Evolutionary conservation across 345 rosid genomes (phyloP), one percentile per base, ranked within the genome.

Genomic region (Erucastrum elatum): DNA sequence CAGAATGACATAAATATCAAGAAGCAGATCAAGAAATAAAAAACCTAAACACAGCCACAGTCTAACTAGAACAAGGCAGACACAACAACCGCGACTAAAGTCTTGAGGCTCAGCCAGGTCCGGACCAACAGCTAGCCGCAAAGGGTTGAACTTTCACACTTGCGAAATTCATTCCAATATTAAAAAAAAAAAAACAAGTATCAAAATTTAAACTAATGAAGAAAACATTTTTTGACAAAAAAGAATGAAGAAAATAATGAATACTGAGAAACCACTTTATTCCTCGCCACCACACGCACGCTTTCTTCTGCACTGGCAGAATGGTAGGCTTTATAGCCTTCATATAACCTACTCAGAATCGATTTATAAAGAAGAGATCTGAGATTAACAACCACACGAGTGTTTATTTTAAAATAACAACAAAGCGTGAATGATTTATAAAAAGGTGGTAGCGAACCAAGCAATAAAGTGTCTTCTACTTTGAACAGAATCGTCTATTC

Each of bases 371-470:
- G 71, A 72, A 53, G 59, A 53, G 59, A 55, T 61, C 30, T 29
- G 72, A 73, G 58, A 61, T 74, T 74, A 73, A 51, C 74, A 49
- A 62, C 66, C 78, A 79, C 82, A 79, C 78, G 82, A 68, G 46
- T 61, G 70, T 68, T 46, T 49, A 68, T 73, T 61, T 26, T n/a
- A n/a, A n/a, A 31, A 31, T 8, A 35, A 61, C 25, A 39, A 61
- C 39, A 63, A 77, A 77, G 27, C 16, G 34, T 33, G 46, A 77
- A 13, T 76, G 33, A n/a, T 71, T 71, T 55, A 78, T 41, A 62
- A 31, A 26, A 78, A 78, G 68, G 69, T 30, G 25, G 37, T 66
- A 61, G 74, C 46, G 64, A 67, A 73, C 61, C 64, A 27, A 73
- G 74, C 39, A 34, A 60, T 49, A 79, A 73, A 79, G 82, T 46